phyloP scores from a whole-genome alignment of 2,329 filamentous ascomycete genomes.

The Emergomyces africanus region DNA sequence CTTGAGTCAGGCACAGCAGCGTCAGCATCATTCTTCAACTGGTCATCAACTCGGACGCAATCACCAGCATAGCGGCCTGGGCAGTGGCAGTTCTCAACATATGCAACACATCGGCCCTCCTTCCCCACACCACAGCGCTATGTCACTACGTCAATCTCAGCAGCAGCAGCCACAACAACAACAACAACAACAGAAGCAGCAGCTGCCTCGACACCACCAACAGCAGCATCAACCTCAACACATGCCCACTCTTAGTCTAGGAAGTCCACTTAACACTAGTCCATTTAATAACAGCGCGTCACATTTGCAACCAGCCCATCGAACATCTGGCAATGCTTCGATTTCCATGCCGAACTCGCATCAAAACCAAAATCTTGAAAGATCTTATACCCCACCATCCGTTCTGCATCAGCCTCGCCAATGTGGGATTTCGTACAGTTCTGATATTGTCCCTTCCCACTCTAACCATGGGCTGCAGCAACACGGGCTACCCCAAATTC shows the following conservation, averaged over 20 bases:
- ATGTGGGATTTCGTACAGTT: constrained; percentile 1
- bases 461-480: background rate
- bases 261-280: constrained; percentile 12
- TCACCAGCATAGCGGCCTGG: background rate
- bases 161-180: constrained; percentile 15
- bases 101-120: constrained; percentile 1
- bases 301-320: constrained; percentile 7
- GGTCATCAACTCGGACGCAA: background rate
- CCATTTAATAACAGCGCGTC: constrained; percentile 23
- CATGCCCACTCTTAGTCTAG: constrained; percentile 20
- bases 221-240: constrained; percentile 21
- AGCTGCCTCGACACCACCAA: too few relatives aligned
- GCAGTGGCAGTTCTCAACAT: background rate
- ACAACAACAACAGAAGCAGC: constrained; percentile 22
- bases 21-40: background rate
- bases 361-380: constrained; percentile 14
- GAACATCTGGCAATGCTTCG: constrained; percentile 12
- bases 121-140: constrained; percentile 23
- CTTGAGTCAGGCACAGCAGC: constrained; percentile 8
- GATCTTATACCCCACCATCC: constrained; percentile 29
- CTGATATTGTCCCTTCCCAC: background rate
- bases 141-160: constrained; percentile 14
- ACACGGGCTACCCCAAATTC: constrained; percentile 1
- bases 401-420: constrained; percentile 19
- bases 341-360: background rate